Conservation (phyloP, 768 basidiomycete species). For the Russula compacta region DNA sequence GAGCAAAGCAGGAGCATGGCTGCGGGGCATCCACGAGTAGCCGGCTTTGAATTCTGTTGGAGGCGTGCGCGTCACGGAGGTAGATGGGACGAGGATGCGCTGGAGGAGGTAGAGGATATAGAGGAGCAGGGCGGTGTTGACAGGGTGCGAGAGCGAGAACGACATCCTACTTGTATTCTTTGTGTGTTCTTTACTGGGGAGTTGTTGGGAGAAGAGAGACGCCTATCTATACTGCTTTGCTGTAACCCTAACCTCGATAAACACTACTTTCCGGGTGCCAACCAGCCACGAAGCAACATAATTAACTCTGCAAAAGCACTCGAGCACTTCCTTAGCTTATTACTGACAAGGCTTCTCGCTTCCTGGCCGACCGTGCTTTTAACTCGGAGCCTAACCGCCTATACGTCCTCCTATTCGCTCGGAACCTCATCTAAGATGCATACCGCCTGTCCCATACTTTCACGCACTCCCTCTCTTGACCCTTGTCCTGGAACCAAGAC, state of each 20-base stretch:
- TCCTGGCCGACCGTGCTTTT: too few relatives aligned
- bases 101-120: conserved; percentile 75
- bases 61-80: conserved; percentile 37
- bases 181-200: not conserved
- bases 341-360: too few relatives aligned
- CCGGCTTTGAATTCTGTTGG: conserved; percentile 69
- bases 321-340: too few relatives aligned
- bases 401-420: not conserved
- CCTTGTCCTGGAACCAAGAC: conserved; percentile 62
- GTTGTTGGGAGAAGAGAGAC: too few relatives aligned
- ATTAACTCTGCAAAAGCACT: too few relatives aligned
- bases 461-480: not conserved
- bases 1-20: conserved; percentile 69
- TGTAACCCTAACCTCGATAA: not conserved
- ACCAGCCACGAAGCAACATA: too few relatives aligned
- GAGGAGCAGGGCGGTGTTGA: conserved; percentile 69
- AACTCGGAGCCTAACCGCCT: too few relatives aligned
- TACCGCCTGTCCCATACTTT: not conserved
- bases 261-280: too few relatives aligned
- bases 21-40: conserved; percentile 89
- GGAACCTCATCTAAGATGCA: not conserved
- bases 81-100: conserved; percentile 64
- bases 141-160: conserved; percentile 53
- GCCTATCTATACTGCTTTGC: not conserved
- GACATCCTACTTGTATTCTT: conserved; percentile 20